A percentile compares a stretch with the other conserved stretches of the same genome.
phyloP scores from a whole-genome alignment of 345 rosid genomes.

The Linum lewisii region DNA sequence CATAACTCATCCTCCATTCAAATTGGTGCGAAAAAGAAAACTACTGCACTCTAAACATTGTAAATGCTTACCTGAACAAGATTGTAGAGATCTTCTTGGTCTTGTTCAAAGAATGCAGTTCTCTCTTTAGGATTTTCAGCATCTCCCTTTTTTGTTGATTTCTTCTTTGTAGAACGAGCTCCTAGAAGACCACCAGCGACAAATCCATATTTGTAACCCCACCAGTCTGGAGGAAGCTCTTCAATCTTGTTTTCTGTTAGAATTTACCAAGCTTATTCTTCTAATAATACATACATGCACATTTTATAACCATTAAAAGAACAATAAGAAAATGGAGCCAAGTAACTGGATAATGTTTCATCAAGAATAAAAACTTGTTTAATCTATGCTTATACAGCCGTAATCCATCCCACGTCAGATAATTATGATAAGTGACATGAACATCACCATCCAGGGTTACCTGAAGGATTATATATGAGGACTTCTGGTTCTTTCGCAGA shows the following conservation, averaged over 20 bases:
- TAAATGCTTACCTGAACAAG: constrained; percentile 63
- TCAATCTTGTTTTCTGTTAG: constrained; percentile 37
- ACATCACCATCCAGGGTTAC: constrained; percentile 19
- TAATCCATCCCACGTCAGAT: neutral
- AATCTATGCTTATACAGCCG: neutral
- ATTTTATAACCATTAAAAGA: no score
- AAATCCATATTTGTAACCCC: constrained; percentile 82
- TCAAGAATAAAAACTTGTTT: neutral
- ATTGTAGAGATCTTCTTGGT: constrained; percentile 95
- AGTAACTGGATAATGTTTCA: no score
- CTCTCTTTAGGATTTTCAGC: constrained; percentile 32
- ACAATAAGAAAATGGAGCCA: no score
- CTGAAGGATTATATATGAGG: constrained; percentile 29
- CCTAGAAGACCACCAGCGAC: constrained; percentile 93
- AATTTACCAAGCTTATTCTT: constrained; percentile 9
- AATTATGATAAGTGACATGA: neutral
- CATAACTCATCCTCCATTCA: no score
- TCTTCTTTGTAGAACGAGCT: constrained; percentile 43
- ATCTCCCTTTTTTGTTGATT: constrained; percentile 25
- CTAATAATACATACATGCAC: neutral
- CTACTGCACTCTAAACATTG: neutral
- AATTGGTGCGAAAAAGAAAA: no score
- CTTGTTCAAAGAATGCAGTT: constrained; percentile 67
- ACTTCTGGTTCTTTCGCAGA: constrained; percentile 30
- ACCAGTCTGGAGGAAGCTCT: constrained; percentile 61